Percentiles rank a stretch among this genome's conserved stretches.
These are phyloP conservation scores for Starmerella scarabaei DNA, from an alignment of 805 yeast genomes.

Conservation along the genomic window DNA sequence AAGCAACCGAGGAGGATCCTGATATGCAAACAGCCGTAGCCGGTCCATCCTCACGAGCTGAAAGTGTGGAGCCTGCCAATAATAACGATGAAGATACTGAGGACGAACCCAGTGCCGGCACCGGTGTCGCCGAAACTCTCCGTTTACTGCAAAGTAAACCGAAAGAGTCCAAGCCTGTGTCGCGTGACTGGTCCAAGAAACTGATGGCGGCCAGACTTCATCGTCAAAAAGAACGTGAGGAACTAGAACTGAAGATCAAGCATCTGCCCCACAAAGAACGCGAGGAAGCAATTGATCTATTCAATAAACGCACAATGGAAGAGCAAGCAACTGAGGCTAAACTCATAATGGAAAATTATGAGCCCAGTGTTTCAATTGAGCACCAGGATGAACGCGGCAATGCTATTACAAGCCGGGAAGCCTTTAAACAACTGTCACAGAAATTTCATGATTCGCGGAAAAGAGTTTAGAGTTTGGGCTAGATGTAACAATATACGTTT, in stretches of 20 bases:
- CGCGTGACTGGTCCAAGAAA: conserved; percentile 10
- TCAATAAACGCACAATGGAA: conserved; percentile 16
- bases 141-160: conserved; percentile 20
- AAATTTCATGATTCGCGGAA: conserved; percentile 45
- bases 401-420: conserved; percentile 48
- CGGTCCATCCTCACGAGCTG: too few relatives aligned
- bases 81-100: background rate
- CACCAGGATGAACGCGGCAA: conserved; percentile 57
- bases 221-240: conserved; percentile 18
- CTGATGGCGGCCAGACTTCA: conserved; percentile 12
- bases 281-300: conserved; percentile 23
- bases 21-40: background rate
- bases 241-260: conserved; percentile 19
- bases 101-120: background rate
- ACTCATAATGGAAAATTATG: conserved; percentile 29
- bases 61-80: background rate
- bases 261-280: conserved; percentile 26
- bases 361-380: conserved; percentile 36
- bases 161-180: background rate
- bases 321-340: conserved; percentile 26
- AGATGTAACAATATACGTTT: too few relatives aligned
- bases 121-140: conserved; percentile 32
- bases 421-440: conserved; percentile 64
- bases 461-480: too few relatives aligned
- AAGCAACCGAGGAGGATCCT: background rate